A percentile compares a stretch with the other conserved stretches of the same genome.
Evolutionary conservation across 331 rosid genomes (phyloP).

Genomic region (Pyrus hybrid): DNA sequence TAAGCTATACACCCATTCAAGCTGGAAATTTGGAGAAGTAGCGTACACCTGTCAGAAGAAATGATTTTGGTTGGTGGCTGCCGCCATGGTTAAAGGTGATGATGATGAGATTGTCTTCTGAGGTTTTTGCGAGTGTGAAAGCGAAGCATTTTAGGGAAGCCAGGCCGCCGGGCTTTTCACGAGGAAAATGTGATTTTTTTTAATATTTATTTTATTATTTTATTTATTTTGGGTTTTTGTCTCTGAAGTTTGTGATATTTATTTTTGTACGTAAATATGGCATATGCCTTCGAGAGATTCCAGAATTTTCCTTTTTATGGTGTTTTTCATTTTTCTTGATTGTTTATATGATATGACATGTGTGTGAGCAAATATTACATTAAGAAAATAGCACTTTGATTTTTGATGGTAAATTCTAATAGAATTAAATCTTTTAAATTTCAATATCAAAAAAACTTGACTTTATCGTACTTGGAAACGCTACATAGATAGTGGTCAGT

Average conservation of each 20-base stretch:
- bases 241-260: not conserved
- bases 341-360: no score
- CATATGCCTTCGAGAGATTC: conserved; percentile 8
- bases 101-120: not conserved
- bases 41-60: not conserved
- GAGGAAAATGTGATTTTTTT: not conserved
- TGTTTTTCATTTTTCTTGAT: not conserved
- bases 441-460: no score
- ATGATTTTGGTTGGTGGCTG: not conserved
- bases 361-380: no score
- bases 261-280: not conserved
- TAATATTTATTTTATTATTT: not conserved
- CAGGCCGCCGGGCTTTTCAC: not conserved
- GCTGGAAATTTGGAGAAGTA: not conserved
- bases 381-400: no score
- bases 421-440: no score
- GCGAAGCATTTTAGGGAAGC: conserved; percentile 2
- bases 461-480: no score
- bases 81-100: not conserved
- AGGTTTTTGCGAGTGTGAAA: not conserved
- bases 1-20: conserved; percentile 25
- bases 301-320: not conserved
- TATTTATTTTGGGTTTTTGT: not conserved
- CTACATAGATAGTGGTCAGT: no score
- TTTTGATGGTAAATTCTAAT: no score